phyloP scores from a whole-genome alignment of 495 filamentous ascomycete genomes.

The Saxophila tyrrhenica region DNA sequence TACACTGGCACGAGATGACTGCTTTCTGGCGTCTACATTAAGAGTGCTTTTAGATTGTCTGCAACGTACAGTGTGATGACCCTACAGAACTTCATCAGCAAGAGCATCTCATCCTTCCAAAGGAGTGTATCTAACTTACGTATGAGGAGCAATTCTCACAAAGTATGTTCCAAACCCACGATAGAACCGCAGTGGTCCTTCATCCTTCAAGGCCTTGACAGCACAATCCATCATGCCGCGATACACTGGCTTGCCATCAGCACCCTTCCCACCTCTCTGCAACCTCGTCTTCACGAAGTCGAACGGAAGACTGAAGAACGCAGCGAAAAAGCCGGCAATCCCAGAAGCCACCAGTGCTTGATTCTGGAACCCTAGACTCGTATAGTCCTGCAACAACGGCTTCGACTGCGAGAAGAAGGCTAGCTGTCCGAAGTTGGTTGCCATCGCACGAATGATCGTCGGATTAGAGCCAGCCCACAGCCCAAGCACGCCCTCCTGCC shows the following conservation, averaged over 20 bases:
- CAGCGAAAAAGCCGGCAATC: constrained; percentile 7
- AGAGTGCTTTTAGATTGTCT: background rate
- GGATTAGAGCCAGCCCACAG: constrained; percentile 4
- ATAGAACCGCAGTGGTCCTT: constrained; percentile 5
- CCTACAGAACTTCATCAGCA: background rate
- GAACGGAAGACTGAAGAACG: constrained; percentile 5
- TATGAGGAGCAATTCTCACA: constrained; percentile 5
- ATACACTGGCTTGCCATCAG: background rate
- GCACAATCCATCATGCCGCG: constrained; percentile 6
- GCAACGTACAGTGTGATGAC: constrained; percentile 7
- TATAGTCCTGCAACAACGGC: background rate
- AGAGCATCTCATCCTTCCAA: constrained; percentile 12
- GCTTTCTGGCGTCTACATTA: background rate
- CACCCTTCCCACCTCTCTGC: background rate
- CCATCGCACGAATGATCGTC: constrained; percentile 4
- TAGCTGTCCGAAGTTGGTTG: constrained; percentile 9
- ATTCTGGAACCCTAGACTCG: background rate
- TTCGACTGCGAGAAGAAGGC: constrained; percentile 10
- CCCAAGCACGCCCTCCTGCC: background rate
- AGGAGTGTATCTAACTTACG: background rate
- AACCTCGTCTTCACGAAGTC: constrained; percentile 6
- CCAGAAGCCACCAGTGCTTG: background rate
- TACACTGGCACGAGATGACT: too few species aligned
- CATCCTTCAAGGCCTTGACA: constrained; percentile 2
- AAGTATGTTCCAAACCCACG: constrained; percentile 6